Evolutionary conservation across 768 basidiomycete species (phyloP), one percentile per base, ranked within the genome.

Genomic region (Vararia minispora): DNA sequence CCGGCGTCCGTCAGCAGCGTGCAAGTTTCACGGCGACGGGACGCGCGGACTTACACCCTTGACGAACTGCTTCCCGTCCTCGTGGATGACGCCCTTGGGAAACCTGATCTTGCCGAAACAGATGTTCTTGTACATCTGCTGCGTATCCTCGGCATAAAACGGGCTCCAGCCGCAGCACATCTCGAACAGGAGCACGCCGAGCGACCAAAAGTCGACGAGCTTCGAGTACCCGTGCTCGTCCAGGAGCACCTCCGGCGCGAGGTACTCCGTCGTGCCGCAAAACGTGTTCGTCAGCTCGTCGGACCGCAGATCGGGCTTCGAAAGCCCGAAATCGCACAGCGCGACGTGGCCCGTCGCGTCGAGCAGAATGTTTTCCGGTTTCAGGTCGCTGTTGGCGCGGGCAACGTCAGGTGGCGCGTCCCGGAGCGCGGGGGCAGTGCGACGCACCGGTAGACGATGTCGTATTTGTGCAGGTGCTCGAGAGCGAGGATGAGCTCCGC

Each of bases 131-230:
- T 99, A 99, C 95, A 99, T 99, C 62, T 94, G 88, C 58, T 99
- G 94, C 4, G 90, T 95, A 55, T 99, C 95, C 53, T 99, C 95
- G 13, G 94, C 92, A 53, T 98, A 99, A 64, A 98, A 99, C 28
- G 95, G 95, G 55, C 86, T 90, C 95, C 95, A 98, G 5, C 95
- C 95, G 50, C 95, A 99, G 53, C 95, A 98, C 95, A 99, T 99
- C 63, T 99, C 95, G 56, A 98, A 99, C 17, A 99, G 68, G 23
- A 99, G 68, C 1, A 98, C 95, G 24, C 92, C 94, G 14, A 97
- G 64, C 33, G 82, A 86, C 92, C 95, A 99, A 58, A 98, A 99
- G 58, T 99, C 95, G 49, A 99, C 95, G 34, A 95, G 79, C 62
- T 98, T 98, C 32, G 86, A 89, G 60, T 99, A 98, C 10, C 95